These are phyloP conservation scores for Salvia sclarea DNA, from an alignment of 305 asterid genomes.

Conservation along the genomic window DNA sequence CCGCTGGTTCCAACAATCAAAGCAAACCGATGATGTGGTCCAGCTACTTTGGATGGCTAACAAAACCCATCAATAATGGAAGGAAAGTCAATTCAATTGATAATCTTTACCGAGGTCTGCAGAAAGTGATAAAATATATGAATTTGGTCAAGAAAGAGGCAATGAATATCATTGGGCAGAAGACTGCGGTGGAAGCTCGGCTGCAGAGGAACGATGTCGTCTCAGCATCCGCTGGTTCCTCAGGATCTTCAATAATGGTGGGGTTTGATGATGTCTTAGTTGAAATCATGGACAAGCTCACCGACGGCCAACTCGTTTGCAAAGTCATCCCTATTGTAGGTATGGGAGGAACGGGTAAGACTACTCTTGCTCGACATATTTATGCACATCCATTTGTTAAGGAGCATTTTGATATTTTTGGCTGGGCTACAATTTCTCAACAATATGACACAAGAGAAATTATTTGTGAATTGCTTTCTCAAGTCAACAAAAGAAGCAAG, in stretches of 20 bases:
- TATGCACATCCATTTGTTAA: background rate
- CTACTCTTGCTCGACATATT: conserved; percentile 2
- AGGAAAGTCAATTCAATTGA: background rate
- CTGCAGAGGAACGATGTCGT: background rate
- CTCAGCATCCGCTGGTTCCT: background rate
- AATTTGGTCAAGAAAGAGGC: background rate
- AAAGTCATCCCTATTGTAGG: background rate
- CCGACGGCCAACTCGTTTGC: background rate
- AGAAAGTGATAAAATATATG: background rate
- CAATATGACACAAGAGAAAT: background rate
- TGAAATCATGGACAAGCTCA: conserved; percentile 18
- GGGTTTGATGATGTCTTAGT: background rate
- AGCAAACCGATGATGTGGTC: background rate
- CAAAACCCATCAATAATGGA: background rate
- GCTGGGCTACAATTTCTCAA: conserved; percentile 26
- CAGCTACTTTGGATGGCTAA: background rate
- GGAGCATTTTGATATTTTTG: background rate
- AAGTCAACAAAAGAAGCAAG: background rate
- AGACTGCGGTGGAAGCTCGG: background rate
- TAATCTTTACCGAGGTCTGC: background rate
- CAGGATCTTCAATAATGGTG: conserved; percentile 6
- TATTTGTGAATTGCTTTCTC: background rate
- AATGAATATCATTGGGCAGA: background rate
- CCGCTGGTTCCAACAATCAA: too few species aligned
- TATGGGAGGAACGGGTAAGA: conserved; percentile 24